A percentile compares a stretch with the other conserved stretches of the same genome.
phyloP scores from a whole-genome alignment of 805 yeast species.

The Maudiozyma bulderi region DNA sequence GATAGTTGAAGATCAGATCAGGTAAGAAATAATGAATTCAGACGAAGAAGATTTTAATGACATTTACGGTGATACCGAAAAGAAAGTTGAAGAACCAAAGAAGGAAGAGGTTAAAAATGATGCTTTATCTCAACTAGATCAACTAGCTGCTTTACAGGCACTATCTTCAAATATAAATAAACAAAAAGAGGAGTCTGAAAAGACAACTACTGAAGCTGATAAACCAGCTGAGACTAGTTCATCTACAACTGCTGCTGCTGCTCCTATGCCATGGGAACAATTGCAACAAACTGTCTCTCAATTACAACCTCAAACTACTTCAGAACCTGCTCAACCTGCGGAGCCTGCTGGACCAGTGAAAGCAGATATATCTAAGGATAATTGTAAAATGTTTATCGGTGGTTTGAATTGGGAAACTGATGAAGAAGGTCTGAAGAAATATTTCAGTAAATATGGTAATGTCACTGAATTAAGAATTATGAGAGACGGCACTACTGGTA shows the following conservation, averaged over 20 bases:
- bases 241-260: neutral
- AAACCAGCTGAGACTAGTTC: constrained; percentile 6
- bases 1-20: neutral
- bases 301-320: constrained; percentile 17
- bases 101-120: neutral
- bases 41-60: constrained; percentile 96
- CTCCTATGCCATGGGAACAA: constrained; percentile 25
- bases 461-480: constrained; percentile 83
- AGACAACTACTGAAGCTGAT: constrained; percentile 7
- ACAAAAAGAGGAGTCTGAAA: constrained; percentile 7
- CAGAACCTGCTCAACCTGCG: constrained; percentile 3
- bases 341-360: constrained; percentile 25
- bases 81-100: constrained; percentile 3
- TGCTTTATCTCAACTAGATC: constrained; percentile 17
- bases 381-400: constrained; percentile 90
- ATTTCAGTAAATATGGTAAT: constrained; percentile 83
- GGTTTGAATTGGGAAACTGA: constrained; percentile 98
- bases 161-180: constrained; percentile 27
- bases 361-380: constrained; percentile 56
- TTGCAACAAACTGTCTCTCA: constrained; percentile 29
- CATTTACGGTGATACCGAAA: constrained; percentile 45
- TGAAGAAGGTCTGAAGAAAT: constrained; percentile 73
- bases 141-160: constrained; percentile 29
- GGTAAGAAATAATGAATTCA: constrained; percentile 41
- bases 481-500: constrained; percentile 80